Conservation (phyloP, 495 filamentous ascomycete genomes). For the Penicillium maclennaniae region DNA sequence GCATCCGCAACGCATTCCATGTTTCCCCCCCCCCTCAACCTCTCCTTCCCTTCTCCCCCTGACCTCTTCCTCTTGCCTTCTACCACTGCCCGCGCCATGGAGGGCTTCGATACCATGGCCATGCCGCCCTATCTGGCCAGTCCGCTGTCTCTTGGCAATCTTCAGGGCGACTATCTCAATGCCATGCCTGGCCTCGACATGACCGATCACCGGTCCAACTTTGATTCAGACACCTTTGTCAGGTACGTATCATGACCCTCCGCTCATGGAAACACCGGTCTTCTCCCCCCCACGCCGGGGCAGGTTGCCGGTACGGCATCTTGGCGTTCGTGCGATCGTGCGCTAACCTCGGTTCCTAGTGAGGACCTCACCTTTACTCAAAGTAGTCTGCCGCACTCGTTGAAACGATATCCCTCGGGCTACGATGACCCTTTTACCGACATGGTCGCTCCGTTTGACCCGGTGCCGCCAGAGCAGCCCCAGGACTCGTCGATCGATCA, state of each 20-base stretch:
- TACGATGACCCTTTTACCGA: constrained; percentile 69
- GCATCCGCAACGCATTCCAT: constrained; percentile 20
- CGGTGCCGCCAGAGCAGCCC: constrained; percentile 35
- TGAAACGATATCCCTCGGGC: constrained; percentile 45
- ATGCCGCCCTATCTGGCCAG: constrained; percentile 58
- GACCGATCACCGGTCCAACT: constrained; percentile 54
- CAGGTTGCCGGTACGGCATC: not conserved
- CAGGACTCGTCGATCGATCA: constrained; percentile 54
- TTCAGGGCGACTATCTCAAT: constrained; percentile 52
- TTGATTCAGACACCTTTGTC: constrained; percentile 56
- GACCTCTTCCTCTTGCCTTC: constrained; percentile 9
- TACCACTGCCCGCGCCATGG: constrained; percentile 43
- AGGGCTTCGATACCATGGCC: constrained; percentile 61
- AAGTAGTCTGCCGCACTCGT: constrained; percentile 27
- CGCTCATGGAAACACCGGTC: too few species aligned
- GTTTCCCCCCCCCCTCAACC: constrained; percentile 6
- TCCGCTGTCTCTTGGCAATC: constrained; percentile 50
- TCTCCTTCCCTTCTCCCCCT: constrained; percentile 11
- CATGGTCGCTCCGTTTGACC: constrained; percentile 50
- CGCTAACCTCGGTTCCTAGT: constrained; percentile 10
- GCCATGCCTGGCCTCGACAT: constrained; percentile 52
- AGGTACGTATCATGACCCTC: constrained; percentile 39
- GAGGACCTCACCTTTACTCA: constrained; percentile 44
- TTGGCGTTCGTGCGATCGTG: not conserved
- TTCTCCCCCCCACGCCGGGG: not conserved